Evolutionary conservation across 805 yeast genomes (phyloP).

Genomic region (Wickerhamiella nectarea): DNA sequence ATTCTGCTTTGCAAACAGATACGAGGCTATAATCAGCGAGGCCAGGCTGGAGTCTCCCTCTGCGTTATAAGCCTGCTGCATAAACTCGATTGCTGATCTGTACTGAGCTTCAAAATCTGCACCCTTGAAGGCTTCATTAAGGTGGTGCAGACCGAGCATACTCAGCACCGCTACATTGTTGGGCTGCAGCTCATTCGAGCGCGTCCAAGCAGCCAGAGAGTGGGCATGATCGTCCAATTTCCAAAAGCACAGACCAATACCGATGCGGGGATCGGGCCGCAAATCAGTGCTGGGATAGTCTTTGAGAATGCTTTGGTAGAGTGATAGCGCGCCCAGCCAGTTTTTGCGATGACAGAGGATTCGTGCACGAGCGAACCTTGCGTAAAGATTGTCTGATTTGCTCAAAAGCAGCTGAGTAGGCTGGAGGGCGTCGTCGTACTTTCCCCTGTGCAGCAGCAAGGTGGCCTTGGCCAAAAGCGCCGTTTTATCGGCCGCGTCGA

Average conservation of each 20-base stretch:
- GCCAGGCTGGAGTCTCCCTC: conserved; percentile 42
- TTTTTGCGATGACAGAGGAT: conserved; percentile 58
- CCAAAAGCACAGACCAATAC: conserved; percentile 93
- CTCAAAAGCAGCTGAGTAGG: conserved; percentile 48
- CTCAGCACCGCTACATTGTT: conserved; percentile 41
- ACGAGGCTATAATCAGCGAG: conserved; percentile 53
- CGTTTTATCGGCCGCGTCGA: conserved; percentile 35
- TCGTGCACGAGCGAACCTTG: conserved; percentile 75
- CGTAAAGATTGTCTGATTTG: conserved; percentile 52
- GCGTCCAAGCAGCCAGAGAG: conserved; percentile 73
- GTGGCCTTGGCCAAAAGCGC: conserved; percentile 57
- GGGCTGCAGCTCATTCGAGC: conserved; percentile 57
- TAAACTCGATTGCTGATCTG: conserved; percentile 38
- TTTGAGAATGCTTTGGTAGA: conserved; percentile 71
- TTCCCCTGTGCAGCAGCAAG: conserved; percentile 41
- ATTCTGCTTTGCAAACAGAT: conserved; percentile 55
- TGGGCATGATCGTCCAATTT: conserved; percentile 59
- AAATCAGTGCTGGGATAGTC: conserved; percentile 49
- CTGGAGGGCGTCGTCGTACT: conserved; percentile 57
- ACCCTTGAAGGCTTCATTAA: conserved; percentile 46
- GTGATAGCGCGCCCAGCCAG: conserved; percentile 56
- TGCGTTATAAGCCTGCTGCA: conserved; percentile 30
- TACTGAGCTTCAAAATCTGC: conserved; percentile 51
- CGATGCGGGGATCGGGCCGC: conserved; percentile 82
- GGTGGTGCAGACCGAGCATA: conserved; percentile 51